Evolutionary conservation across 1,284 basidiomycete genomes (phyloP).

Genomic region (Ustilago lituana): DNA sequence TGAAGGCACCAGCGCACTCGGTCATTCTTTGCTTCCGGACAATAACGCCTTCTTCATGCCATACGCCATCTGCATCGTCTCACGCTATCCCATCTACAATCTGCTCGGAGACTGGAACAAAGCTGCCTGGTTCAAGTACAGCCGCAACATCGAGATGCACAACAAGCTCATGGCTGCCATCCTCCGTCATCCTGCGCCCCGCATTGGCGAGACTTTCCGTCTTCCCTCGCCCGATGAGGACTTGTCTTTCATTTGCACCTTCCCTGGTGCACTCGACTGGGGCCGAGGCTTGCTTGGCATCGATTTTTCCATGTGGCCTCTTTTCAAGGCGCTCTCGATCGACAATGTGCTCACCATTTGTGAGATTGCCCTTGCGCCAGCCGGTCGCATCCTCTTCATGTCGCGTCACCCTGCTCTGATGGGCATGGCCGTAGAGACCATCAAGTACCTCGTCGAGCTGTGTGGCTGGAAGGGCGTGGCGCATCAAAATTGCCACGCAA

Average conservation of each 20-base stretch:
- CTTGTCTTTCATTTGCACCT: conserved; percentile 61
- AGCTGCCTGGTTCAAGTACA: conserved; percentile 67
- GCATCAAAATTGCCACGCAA: conserved; percentile 73
- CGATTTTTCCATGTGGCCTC: conserved; percentile 91
- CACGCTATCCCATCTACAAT: conserved; percentile 64
- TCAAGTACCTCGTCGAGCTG: conserved; percentile 90
- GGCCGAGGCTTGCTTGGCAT: conserved; percentile 68
- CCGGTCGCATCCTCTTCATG: conserved; percentile 87
- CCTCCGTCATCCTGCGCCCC: conserved; percentile 63
- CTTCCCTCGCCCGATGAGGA: conserved; percentile 62
- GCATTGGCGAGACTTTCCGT: conserved; percentile 58
- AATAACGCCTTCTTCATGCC: conserved; percentile 64
- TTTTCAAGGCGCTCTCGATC: conserved; percentile 92
- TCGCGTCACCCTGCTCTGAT: conserved; percentile 91
- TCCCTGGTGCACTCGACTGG: conserved; percentile 69
- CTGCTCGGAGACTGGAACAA: conserved; percentile 66
- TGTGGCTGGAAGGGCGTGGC: conserved; percentile 90
- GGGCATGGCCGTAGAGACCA: conserved; percentile 84
- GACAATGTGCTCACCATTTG: conserved; percentile 93
- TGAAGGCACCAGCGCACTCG: conserved; percentile 32
- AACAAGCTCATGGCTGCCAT: conserved; percentile 67
- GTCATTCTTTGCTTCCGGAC: conserved; percentile 49
- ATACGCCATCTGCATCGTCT: conserved; percentile 65
- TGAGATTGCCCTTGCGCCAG: conserved; percentile 92
- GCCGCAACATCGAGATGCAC: conserved; percentile 67